A percentile compares a stretch with the other conserved stretches of the same genome.
phyloP scores from a whole-genome alignment of 768 basidiomycete genomes.

The Erythrobasidium yunnanense region DNA sequence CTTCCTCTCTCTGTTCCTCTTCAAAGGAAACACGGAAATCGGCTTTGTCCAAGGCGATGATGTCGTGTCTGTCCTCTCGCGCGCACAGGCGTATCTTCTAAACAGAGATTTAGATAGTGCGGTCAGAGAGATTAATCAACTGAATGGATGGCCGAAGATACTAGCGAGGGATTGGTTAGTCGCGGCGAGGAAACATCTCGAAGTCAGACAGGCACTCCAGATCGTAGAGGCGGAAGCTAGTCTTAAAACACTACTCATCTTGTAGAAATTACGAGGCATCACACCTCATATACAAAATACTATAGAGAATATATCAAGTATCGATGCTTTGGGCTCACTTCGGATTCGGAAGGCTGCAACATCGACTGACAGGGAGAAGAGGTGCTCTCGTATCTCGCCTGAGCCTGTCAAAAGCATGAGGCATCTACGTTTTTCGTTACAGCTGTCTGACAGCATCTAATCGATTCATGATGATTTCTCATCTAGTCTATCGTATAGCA shows the following conservation, averaged over 20 bases:
- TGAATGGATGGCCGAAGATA: constrained; percentile 55
- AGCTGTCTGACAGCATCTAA: no score
- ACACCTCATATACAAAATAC: no score
- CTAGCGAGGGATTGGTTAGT: constrained; percentile 71
- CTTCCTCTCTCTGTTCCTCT: constrained; percentile 60
- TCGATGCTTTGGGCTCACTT: no score
- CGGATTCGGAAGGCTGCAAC: no score
- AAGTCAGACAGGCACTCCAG: constrained; percentile 87
- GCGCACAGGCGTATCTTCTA: constrained; percentile 77
- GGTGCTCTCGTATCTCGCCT: no score
- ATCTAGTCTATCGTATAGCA: no score
- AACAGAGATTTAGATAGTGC: constrained; percentile 86
- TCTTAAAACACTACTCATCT: constrained; percentile 42
- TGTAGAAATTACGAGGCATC: background rate
- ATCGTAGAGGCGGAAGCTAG: constrained; percentile 75
- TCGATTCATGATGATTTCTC: no score
- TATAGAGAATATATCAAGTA: no score
- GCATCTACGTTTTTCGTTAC: no score
- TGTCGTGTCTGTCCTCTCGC: constrained; percentile 70
- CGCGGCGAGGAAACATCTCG: constrained; percentile 72
- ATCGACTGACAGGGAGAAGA: no score
- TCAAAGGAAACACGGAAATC: constrained; percentile 65
- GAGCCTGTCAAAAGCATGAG: no score
- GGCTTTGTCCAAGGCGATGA: constrained; percentile 70
- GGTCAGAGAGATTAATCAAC: constrained; percentile 78